These are phyloP conservation scores for Calocybe cyanea DNA, from an alignment of 768 basidiomycete genomes.

Conservation along the genomic window DNA sequence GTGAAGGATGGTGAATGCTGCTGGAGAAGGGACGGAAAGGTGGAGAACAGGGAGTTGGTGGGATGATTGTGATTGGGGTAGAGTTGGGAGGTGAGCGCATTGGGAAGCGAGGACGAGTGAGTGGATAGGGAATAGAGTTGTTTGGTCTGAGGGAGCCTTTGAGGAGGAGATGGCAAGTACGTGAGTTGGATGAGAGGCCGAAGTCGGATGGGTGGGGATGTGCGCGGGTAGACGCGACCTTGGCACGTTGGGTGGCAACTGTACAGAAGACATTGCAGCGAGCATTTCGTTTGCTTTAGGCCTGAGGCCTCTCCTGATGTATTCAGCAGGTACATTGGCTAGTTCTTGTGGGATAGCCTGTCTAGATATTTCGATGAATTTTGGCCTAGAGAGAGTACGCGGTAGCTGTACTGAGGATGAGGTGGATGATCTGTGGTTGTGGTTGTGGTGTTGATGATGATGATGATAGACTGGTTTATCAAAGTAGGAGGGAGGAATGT, in stretches of 20 bases:
- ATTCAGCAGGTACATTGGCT: slow-evolving; percentile 59
- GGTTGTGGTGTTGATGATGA: slow-evolving; percentile 19
- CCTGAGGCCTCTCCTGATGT: slow-evolving; percentile 60
- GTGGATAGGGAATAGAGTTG: slow-evolving; percentile 58
- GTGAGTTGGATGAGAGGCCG: slow-evolving; percentile 44
- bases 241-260: slow-evolving; percentile 63
- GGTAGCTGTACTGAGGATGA: slow-evolving; percentile 57
- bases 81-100: slow-evolving; percentile 52
- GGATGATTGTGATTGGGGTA: slow-evolving; percentile 36
- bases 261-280: slow-evolving; percentile 46
- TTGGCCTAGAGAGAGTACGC: slow-evolving; percentile 63
- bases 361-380: slow-evolving; percentile 51
- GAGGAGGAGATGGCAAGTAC: slow-evolving; percentile 54
- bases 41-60: slow-evolving; percentile 65
- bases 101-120: slow-evolving; percentile 57
- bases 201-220: slow-evolving; percentile 33
- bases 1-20: slow-evolving; percentile 62
- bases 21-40: slow-evolving; percentile 69
- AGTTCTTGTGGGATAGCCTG: slow-evolving; percentile 64
- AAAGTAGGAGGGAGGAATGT: slow-evolving; percentile 32
- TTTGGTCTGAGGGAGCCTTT: slow-evolving; percentile 36
- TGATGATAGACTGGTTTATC: slow-evolving; percentile 31
- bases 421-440: slow-evolving; percentile 21
- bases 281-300: slow-evolving; percentile 46
- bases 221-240: slow-evolving; percentile 58